Base-by-base conservation (phyloP, 805 yeast genomes). In the Myxozyma kluyveri region DNA sequence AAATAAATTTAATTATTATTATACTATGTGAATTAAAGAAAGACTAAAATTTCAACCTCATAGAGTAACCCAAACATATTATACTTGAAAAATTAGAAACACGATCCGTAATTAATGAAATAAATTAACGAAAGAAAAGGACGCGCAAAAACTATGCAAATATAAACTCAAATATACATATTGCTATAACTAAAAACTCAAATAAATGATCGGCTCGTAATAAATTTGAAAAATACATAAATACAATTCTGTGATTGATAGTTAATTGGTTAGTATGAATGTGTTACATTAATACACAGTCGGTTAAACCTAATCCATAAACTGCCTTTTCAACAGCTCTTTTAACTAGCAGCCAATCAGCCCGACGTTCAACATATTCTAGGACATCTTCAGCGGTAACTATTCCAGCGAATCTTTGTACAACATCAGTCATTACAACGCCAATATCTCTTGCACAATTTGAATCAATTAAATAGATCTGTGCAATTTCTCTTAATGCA, bases 311-410 rank as follows among this genome's bases (percentile, higher is more conserved):
- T 48, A 91, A 75, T 0, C 99, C 98, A 64, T 89, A 93, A 83
- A 93, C 86, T n/a, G 88, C 90, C 66, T 84, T 88, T 68, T 91
- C 98, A 7, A 91, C 97, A 53, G 85, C 86, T 56, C 77, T 74
- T 59, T 81, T 84, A 24, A 91, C 85, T 33, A 71, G 64, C 0
- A 78, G 70, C 99, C 99, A 91, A 67, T 91, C 99, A 33, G 82
- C 77, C 50, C 99, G 74, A 55, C 95, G 73, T 60, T 86, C 89
- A 3, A 89, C 93, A 69, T 90, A 86, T 65, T 88, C 96, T 63
- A 88, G 86, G n/a, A 91, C 84, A 61, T 91, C 99, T 61, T 93
- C 98, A 42, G 95, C 96, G 26, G 83, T 80, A 64, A 91, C 85
- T 3, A 91, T 81, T 1, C 97, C 96, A 60, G 88, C 85, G 68